Evolutionary conservation across 2,329 filamentous ascomycete genomes (phyloP).

Genomic region (Penicillium sp.): DNA sequence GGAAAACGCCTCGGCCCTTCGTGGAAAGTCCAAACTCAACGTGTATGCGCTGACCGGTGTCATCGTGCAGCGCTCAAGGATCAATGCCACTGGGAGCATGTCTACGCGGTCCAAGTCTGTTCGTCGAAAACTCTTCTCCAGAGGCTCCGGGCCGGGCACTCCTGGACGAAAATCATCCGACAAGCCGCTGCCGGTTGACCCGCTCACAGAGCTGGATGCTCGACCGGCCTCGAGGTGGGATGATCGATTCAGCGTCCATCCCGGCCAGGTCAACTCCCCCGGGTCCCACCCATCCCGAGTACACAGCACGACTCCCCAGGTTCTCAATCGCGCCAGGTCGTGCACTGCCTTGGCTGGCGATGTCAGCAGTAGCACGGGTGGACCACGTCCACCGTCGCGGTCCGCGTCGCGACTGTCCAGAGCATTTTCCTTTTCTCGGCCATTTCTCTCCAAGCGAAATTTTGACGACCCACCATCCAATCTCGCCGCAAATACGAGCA

Average conservation of each 20-base stretch:
- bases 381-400: constrained; percentile 13
- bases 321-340: constrained; percentile 19
- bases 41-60: constrained; percentile 4
- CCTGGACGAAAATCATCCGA: constrained; percentile 10
- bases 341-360: constrained; percentile 17
- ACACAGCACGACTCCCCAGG: constrained; percentile 8
- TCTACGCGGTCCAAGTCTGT: constrained; percentile 17
- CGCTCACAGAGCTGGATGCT: constrained; percentile 11
- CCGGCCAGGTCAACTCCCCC: background rate
- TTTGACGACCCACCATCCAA: constrained; percentile 12
- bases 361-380: constrained; percentile 2
- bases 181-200: constrained; percentile 30
- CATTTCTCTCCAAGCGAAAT: constrained; percentile 16
- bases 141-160: constrained; percentile 2
- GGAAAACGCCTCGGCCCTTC: no score
- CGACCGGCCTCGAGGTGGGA: constrained; percentile 9
- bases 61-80: constrained; percentile 17
- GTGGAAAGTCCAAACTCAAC: background rate
- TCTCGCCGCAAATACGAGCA: no score
- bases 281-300: constrained; percentile 2
- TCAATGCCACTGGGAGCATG: constrained; percentile 7
- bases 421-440: constrained; percentile 18
- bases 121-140: constrained; percentile 22
- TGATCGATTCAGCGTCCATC: constrained; percentile 2
- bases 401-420: constrained; percentile 18